Conservation (phyloP, 768 basidiomycete genomes). For the Boletellus emodensis region DNA sequence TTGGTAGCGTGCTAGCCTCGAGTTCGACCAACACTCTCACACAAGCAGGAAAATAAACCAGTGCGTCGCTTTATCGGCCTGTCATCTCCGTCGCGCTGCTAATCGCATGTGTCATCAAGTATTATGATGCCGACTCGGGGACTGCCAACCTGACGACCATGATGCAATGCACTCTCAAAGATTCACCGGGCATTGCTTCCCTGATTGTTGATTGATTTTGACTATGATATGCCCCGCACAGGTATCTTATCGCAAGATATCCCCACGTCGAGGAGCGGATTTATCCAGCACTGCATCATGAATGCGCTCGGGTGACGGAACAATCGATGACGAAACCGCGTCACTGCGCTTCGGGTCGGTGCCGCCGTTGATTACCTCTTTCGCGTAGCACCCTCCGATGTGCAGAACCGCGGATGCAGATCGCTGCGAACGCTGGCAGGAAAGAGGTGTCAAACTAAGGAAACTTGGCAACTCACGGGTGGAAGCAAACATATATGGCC, state of each 20-base stretch:
- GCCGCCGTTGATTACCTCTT: not conserved
- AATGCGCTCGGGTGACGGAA: not conserved
- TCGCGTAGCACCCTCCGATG: not conserved
- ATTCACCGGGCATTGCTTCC: not conserved
- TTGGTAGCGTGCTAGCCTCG: too few relatives aligned
- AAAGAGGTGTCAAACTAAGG: conserved; percentile 9
- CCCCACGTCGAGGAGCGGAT: not conserved
- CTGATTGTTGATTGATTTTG: not conserved
- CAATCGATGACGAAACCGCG: not conserved
- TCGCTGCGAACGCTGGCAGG: not conserved
- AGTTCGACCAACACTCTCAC: too few relatives aligned
- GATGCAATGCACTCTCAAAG: not conserved
- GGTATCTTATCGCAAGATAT: not conserved
- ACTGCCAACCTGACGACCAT: too few relatives aligned
- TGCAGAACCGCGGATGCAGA: not conserved
- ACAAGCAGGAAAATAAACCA: too few relatives aligned
- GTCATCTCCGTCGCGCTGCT: too few relatives aligned
- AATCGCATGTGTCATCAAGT: too few relatives aligned
- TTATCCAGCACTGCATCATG: not conserved
- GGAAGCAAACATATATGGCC: conserved; percentile 13
- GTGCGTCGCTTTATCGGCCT: too few relatives aligned
- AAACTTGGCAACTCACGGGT: conserved; percentile 8
- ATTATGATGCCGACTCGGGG: too few relatives aligned
- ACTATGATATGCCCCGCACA: not conserved
- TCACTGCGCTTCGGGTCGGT: not conserved